These are phyloP conservation scores for Citrus trifoliata DNA, from an alignment of 345 rosid genomes.

Conservation along the genomic window DNA sequence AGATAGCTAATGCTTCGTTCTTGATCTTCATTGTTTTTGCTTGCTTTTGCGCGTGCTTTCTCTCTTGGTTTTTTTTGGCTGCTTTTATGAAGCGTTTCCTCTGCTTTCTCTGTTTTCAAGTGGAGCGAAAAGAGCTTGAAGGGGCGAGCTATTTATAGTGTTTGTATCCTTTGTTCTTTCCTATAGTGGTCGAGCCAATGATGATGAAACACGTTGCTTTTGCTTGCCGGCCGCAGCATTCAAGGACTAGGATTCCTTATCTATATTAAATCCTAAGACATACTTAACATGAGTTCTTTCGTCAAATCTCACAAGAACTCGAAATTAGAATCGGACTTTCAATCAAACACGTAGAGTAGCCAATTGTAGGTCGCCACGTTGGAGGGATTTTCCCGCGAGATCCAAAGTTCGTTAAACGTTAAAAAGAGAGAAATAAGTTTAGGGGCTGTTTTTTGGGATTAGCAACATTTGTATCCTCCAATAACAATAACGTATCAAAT, in stretches of 20 bases:
- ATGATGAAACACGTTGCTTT: conserved; percentile 14
- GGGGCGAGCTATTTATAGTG: conserved; percentile 2
- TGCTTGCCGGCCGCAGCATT: not conserved
- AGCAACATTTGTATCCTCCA: no score
- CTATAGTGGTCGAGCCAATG: conserved; percentile 23
- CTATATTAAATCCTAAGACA: no score
- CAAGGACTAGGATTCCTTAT: no score
- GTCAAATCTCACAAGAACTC: no score
- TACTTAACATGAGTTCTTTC: no score
- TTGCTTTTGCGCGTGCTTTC: not conserved
- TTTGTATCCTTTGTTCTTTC: not conserved
- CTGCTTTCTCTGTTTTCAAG: not conserved
- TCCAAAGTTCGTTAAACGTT: conserved; percentile 18
- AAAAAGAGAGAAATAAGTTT: not conserved
- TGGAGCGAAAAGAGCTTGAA: not conserved
- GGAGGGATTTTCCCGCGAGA: not conserved
- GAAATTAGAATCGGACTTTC: not conserved
- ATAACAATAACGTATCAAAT: no score
- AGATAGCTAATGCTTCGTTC: conserved; percentile 12
- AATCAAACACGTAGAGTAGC: conserved; percentile 13
- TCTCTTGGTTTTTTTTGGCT: not conserved
- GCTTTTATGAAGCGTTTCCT: not conserved
- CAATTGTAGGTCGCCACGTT: not conserved
- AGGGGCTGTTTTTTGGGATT: not conserved
- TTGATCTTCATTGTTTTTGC: conserved; percentile 19